Evolutionary conservation across 2,329 filamentous ascomycete species (phyloP).

Genomic region (Botryotinia narcissicola): DNA sequence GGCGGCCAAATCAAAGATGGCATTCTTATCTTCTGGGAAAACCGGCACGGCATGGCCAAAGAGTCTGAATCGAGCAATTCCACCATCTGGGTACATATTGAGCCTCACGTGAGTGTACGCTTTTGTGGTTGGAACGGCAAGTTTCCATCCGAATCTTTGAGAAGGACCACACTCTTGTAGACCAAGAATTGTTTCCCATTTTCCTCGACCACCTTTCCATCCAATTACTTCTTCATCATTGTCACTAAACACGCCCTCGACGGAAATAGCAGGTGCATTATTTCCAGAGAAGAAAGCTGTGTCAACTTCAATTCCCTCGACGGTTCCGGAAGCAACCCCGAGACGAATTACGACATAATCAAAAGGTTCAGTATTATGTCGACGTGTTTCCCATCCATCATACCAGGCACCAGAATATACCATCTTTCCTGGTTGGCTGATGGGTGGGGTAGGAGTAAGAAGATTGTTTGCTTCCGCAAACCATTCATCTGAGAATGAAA

Average conservation of each 20-base stretch:
- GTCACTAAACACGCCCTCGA: conserved; percentile 70
- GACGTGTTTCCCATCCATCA: conserved; percentile 67
- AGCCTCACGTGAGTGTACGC: conserved; percentile 76
- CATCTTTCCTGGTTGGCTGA: conserved; percentile 64
- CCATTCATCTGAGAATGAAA: conserved; percentile 67
- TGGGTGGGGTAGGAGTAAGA: conserved; percentile 60
- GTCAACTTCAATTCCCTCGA: conserved; percentile 75
- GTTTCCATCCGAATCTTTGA: conserved; percentile 70
- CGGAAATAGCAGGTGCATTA: conserved; percentile 74
- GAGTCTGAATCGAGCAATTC: conserved; percentile 76
- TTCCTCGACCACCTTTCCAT: conserved; percentile 57
- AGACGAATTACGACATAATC: conserved; percentile 67
- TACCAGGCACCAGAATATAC: conserved; percentile 69
- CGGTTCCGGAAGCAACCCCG: conserved; percentile 67
- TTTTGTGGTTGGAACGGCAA: conserved; percentile 57
- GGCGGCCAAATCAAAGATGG: conserved; percentile 72
- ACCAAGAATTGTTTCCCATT: conserved; percentile 71
- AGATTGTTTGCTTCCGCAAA: conserved; percentile 65
- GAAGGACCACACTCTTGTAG: conserved; percentile 71
- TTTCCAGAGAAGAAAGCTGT: conserved; percentile 81
- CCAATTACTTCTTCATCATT: conserved; percentile 64
- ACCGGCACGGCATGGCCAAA: conserved; percentile 75
- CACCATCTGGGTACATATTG: conserved; percentile 84
- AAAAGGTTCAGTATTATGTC: conserved; percentile 62
- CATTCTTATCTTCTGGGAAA: conserved; percentile 63